These are phyloP conservation scores for Quercus engelmannii DNA, from an alignment of 306 rosid genomes.

Conservation along the genomic window DNA sequence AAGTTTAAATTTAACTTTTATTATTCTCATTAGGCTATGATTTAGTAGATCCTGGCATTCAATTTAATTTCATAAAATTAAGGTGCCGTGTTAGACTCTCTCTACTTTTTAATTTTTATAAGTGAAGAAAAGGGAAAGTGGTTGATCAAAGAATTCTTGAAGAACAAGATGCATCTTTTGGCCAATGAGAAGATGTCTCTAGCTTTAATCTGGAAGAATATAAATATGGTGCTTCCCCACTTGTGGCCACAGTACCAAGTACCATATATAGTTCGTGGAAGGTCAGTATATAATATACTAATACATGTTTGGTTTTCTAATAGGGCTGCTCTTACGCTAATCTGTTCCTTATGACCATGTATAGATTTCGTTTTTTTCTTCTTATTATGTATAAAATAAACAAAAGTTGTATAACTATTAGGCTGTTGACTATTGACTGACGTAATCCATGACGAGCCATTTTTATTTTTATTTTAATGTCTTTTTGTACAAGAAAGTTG, in stretches of 20 bases:
- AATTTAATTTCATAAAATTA: too few relatives aligned
- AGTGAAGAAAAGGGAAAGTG: too few relatives aligned
- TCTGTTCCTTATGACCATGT: neutral
- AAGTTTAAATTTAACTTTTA: too few relatives aligned
- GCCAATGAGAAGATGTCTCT: neutral
- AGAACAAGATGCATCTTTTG: neutral
- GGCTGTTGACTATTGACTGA: neutral
- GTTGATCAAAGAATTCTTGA: neutral
- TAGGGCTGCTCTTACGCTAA: too few relatives aligned
- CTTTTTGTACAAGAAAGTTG: neutral
- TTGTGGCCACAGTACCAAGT: too few relatives aligned
- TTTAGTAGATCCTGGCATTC: too few relatives aligned
- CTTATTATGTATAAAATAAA: neutral
- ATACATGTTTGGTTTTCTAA: neutral
- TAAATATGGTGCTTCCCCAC: too few relatives aligned
- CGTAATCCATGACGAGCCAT: neutral
- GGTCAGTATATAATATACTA: neutral
- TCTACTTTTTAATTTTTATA: too few relatives aligned
- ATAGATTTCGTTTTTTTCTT: neutral
- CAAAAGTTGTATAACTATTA: neutral
- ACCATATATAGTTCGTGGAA: too few relatives aligned
- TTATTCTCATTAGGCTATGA: too few relatives aligned
- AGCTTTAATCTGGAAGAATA: too few relatives aligned
- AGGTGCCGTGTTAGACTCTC: too few relatives aligned
- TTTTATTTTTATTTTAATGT: neutral